Evolutionary conservation across 2,329 filamentous ascomycete genomes (phyloP).

Genomic region (Lachnum nothofagi): DNA sequence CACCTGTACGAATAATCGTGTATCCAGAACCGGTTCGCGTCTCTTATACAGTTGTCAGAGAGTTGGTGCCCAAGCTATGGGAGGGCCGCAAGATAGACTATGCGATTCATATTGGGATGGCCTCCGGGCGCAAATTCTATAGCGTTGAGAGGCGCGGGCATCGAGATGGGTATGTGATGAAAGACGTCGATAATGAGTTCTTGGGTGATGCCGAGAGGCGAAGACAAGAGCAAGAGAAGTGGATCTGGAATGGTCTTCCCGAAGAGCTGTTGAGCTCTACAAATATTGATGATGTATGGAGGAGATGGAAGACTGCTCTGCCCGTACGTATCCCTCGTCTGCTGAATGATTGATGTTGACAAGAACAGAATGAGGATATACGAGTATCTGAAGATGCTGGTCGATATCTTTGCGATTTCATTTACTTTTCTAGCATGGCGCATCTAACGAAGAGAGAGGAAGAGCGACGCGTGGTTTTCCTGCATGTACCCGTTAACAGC

Average conservation of each 20-base stretch:
- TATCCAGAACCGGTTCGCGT: constrained; percentile 66
- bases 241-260: constrained; percentile 52
- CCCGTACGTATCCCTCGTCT: constrained; percentile 36
- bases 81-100: constrained; percentile 51
- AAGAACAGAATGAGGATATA: constrained; percentile 39
- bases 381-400: constrained; percentile 66
- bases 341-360: neutral
- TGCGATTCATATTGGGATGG: constrained; percentile 76
- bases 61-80: constrained; percentile 56
- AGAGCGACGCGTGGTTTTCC: constrained; percentile 55
- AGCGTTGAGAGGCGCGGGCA: constrained; percentile 66
- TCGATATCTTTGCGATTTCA: constrained; percentile 72
- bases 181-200: constrained; percentile 63
- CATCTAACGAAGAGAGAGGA: constrained; percentile 46
- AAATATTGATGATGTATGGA: constrained; percentile 52
- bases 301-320: constrained; percentile 49
- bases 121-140: constrained; percentile 59
- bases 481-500: constrained; percentile 64
- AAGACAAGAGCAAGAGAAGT: constrained; percentile 38
- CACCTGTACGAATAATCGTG: constrained; percentile 55
- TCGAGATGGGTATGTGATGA: constrained; percentile 64
- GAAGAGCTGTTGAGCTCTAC: constrained; percentile 52
- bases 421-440: constrained; percentile 65
- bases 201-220: constrained; percentile 43
- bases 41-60: constrained; percentile 61